A percentile compares a stretch with the other conserved stretches of the same genome.
These are phyloP conservation scores for Testicularia cyperi DNA, from an alignment of 1,284 basidiomycete species.

Conservation along the genomic window DNA sequence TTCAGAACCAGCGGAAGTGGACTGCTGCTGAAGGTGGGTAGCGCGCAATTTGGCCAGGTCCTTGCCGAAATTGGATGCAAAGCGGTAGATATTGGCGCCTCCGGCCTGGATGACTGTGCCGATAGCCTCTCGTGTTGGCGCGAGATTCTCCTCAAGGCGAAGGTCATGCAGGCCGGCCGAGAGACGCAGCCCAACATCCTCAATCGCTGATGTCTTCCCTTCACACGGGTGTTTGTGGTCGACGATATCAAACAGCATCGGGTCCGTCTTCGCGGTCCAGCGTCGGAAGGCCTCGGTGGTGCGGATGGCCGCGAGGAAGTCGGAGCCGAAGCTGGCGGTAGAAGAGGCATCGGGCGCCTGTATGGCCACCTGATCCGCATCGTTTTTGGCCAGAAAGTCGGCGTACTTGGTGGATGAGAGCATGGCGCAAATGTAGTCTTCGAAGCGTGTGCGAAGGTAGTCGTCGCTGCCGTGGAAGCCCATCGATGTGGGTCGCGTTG, in stretches of 20 bases:
- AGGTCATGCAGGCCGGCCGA: constrained; percentile 55
- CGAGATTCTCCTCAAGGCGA: constrained; percentile 55
- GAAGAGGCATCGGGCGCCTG: constrained; percentile 33
- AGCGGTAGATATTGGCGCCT: constrained; percentile 43
- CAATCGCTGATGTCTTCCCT: constrained; percentile 52
- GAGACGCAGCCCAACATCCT: constrained; percentile 54
- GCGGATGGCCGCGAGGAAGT: constrained; percentile 49
- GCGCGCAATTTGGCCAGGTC: constrained; percentile 47
- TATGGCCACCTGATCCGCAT: constrained; percentile 27
- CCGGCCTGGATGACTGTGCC: constrained; percentile 51
- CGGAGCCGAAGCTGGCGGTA: constrained; percentile 42
- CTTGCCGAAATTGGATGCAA: constrained; percentile 49
- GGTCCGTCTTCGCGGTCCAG: constrained; percentile 52
- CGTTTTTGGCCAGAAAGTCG: constrained; percentile 43
- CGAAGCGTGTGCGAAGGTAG: constrained; percentile 52
- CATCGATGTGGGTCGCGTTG: constrained; percentile 53
- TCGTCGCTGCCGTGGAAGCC: constrained; percentile 58
- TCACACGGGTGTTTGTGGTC: constrained; percentile 55
- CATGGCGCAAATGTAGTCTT: constrained; percentile 56
- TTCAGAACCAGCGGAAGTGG: background rate
- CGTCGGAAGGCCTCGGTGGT: constrained; percentile 37
- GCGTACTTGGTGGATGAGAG: constrained; percentile 53
- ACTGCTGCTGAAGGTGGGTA: constrained; percentile 4
- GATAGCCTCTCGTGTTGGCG: constrained; percentile 51
- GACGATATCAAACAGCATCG: constrained; percentile 55